A percentile compares a stretch with the other conserved stretches of the same genome.
Evolutionary conservation across 257 asterid genomes (phyloP).

Genomic region (Lycium ferocissimum): DNA sequence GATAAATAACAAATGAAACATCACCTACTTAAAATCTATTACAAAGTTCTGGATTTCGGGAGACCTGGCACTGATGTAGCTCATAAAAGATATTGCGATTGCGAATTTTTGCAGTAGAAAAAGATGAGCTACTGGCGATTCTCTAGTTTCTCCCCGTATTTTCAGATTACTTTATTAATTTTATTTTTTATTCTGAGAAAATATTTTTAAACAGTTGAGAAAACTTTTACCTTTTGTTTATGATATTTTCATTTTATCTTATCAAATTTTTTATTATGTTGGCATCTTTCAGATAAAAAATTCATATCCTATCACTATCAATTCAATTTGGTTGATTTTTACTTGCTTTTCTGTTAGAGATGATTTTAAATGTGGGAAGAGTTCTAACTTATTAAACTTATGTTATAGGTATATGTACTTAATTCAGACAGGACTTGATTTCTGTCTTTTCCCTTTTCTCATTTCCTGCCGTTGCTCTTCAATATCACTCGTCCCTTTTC

Average conservation of each 20-base stretch:
- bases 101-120: slow-evolving; percentile 5
- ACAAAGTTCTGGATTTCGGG: slow-evolving; percentile 7
- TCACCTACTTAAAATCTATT: slow-evolving; percentile 9
- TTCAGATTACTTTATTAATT: not conserved
- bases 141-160: not conserved
- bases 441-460: slow-evolving; percentile 12
- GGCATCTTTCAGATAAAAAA: not conserved
- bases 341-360: slow-evolving; percentile 2
- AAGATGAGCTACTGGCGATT: not conserved
- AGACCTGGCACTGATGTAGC: slow-evolving; percentile 3
- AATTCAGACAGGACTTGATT: not conserved
- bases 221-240: not conserved
- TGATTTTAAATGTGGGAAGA: not conserved
- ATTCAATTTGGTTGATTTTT: not conserved
- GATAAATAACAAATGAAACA: slow-evolving; percentile 10
- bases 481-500: not conserved
- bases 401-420: not conserved
- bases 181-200: not conserved
- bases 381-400: slow-evolving; percentile 2
- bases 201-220: not conserved
- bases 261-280: not conserved
- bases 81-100: not conserved
- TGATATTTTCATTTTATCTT: not conserved
- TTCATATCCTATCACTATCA: not conserved
- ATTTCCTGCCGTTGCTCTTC: slow-evolving; percentile 8